phyloP scores from a whole-genome alignment of 345 rosid genomes.

The Eucalyptus cloeziana region DNA sequence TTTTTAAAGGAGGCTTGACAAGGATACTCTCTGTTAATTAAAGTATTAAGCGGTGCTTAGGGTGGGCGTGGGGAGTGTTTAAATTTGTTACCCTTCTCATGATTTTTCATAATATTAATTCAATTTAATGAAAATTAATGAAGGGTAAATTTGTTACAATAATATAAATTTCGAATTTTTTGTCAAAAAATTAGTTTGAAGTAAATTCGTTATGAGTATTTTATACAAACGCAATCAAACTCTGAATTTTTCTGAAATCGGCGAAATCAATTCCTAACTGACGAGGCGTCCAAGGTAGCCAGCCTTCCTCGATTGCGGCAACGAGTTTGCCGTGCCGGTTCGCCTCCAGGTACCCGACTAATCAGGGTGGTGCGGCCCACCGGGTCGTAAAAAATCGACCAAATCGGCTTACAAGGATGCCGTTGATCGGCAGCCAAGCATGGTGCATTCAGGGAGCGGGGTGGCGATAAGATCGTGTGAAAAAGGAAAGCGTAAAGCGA shows the following conservation, averaged over 20 bases:
- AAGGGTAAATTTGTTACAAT: accelerated
- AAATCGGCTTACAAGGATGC: background rate
- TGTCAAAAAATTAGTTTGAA: no score
- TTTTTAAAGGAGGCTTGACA: background rate
- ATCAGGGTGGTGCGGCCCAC: background rate
- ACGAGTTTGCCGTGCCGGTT: background rate
- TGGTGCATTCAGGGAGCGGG: background rate
- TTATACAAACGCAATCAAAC: background rate
- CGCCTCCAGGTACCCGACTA: no score
- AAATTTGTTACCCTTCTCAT: accelerated
- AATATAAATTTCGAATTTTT: no score
- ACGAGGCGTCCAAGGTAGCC: background rate
- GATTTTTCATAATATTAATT: no score
- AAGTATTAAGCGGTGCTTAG: no score
- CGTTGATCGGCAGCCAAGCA: background rate
- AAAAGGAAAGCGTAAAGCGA: background rate
- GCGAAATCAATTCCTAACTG: background rate
- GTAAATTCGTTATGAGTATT: accelerated
- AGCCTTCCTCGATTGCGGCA: background rate
- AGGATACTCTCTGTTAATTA: background rate
- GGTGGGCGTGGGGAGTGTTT: no score
- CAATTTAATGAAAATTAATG: no score
- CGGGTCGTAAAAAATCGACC: background rate
- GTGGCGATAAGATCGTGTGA: background rate
- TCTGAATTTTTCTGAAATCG: accelerated